phyloP scores from a whole-genome alignment of 176 grass and related monocot genomes.

The Musa itinerans region DNA sequence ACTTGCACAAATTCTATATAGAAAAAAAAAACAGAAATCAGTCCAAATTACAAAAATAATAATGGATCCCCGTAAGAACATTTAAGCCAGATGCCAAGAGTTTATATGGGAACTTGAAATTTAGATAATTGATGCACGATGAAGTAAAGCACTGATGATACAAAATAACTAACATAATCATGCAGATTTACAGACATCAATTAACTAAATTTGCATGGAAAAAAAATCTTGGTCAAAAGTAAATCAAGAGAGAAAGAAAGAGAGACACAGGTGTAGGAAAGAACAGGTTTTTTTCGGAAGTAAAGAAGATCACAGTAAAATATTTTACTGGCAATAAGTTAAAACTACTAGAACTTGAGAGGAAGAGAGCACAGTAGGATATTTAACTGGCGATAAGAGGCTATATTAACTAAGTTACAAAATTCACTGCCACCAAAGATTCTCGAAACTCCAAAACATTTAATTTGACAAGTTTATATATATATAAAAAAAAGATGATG shows the following conservation, averaged over 20 bases:
- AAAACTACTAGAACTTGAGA: background rate
- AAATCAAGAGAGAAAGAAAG: background rate
- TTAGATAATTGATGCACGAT: background rate
- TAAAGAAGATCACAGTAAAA: too few species aligned
- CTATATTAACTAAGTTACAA: background rate
- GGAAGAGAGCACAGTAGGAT: background rate
- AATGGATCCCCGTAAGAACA: background rate
- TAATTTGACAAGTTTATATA: background rate
- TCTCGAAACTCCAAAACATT: background rate
- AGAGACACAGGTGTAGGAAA: too few species aligned
- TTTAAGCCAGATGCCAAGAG: background rate
- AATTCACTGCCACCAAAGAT: background rate
- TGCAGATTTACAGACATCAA: background rate
- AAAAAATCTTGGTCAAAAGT: background rate
- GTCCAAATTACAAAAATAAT: background rate
- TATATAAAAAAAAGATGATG: background rate
- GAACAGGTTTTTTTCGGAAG: too few species aligned
- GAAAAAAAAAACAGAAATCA: background rate
- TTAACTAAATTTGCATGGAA: background rate
- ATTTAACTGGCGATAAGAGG: background rate
- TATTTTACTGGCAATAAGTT: too few species aligned
- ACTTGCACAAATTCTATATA: constrained; percentile 85
- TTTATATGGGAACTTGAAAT: background rate
- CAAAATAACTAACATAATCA: background rate
- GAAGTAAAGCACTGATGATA: background rate